Conservation (phyloP, 257 asterid species). For the Gentiana straminea region DNA sequence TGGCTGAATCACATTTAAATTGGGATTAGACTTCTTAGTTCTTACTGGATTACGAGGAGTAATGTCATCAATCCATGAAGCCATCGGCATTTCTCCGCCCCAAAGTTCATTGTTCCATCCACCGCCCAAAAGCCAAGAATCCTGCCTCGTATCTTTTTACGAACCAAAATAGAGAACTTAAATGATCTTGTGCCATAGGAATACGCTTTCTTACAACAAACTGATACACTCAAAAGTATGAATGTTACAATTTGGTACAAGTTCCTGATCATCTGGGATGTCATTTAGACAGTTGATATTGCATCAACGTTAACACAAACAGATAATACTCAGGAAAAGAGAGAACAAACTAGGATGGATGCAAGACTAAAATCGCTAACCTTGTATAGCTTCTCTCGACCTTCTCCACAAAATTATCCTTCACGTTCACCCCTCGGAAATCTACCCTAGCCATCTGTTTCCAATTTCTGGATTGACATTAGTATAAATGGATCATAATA, state of each 20-base stretch:
- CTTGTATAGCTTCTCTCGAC: conserved; percentile 56
- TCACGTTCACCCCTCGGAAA: conserved; percentile 49
- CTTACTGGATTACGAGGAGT: conserved; percentile 87
- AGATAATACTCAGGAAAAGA: too few species aligned
- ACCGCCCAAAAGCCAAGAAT: conserved; percentile 88
- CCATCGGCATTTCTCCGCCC: conserved; percentile 93
- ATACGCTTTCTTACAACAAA: too few species aligned
- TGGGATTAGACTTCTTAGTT: conserved; percentile 37
- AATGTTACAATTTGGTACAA: too few species aligned
- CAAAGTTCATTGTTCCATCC: conserved; percentile 97
- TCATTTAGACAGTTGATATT: neutral
- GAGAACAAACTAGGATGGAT: too few species aligned
- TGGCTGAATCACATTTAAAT: conserved; percentile 11
- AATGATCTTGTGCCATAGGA: too few species aligned
- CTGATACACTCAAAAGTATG: too few species aligned
- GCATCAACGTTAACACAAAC: too few species aligned
- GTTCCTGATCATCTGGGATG: too few species aligned
- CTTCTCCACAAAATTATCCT: conserved; percentile 50
- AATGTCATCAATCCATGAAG: conserved; percentile 87
- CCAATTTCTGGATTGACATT: neutral
- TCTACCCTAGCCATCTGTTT: conserved; percentile 66
- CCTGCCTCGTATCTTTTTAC: conserved; percentile 43
- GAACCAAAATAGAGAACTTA: conserved; percentile 5
- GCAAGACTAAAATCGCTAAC: conserved; percentile 28
- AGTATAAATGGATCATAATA: neutral